phyloP scores from a whole-genome alignment of 2,329 filamentous ascomycete species.

The Lecanoromycetidae sp. region DNA sequence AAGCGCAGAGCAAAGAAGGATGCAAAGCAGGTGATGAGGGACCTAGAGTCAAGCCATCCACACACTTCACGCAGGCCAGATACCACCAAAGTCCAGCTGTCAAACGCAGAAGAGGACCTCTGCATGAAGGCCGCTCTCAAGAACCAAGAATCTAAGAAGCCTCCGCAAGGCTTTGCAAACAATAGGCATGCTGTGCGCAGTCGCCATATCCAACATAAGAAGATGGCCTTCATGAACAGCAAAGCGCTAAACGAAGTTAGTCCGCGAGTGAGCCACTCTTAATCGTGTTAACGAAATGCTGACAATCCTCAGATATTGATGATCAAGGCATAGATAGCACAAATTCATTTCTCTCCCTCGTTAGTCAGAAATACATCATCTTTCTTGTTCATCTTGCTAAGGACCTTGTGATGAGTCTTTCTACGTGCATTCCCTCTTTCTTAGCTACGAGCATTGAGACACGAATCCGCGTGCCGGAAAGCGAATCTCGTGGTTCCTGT shows the following conservation, averaged over 20 bases:
- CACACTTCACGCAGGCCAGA: not conserved
- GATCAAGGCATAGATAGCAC: slow-evolving; percentile 40
- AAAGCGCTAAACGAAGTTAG: slow-evolving; percentile 75
- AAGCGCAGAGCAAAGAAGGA: slow-evolving; percentile 21
- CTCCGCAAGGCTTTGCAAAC: slow-evolving; percentile 17
- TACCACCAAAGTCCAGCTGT: not conserved
- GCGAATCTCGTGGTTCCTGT: no score
- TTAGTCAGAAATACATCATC: no score
- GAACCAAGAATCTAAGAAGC: no score
- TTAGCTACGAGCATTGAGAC: no score
- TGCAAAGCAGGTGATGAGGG: slow-evolving; percentile 17
- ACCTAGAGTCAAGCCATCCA: no score
- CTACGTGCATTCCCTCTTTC: not conserved
- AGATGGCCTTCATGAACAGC: slow-evolving; percentile 66
- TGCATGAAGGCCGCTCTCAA: not conserved
- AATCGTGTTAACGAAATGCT: not conserved
- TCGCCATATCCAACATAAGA: slow-evolving; percentile 80
- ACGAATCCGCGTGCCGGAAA: no score
- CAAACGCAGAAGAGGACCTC: not conserved
- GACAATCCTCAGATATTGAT: slow-evolving; percentile 49
- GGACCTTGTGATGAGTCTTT: no score
- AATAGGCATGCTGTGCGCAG: slow-evolving; percentile 59
- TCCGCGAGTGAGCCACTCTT: slow-evolving; percentile 10
- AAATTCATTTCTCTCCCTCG: not conserved
- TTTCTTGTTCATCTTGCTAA: no score